Percentiles rank a stretch among this genome's conserved stretches.
Conservation (phyloP, 2,329 filamentous ascomycete species). For the Fusarium humuli region DNA sequence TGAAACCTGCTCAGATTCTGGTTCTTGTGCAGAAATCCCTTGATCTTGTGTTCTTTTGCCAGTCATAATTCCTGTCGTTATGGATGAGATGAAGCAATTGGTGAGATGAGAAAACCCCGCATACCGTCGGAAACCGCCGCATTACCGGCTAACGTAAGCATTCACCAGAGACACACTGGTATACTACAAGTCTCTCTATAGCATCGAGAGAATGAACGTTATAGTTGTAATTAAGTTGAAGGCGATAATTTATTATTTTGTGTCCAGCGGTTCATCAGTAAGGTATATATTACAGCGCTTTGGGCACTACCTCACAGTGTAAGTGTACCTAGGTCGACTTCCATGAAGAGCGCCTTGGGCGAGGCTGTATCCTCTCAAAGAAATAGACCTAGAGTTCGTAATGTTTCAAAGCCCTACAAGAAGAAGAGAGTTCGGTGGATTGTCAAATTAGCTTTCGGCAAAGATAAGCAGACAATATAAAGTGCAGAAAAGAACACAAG, state of each 20-base stretch:
- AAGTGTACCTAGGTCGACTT: background rate
- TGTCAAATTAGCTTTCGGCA: background rate
- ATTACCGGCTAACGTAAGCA: slow-evolving; percentile 11
- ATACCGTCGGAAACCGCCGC: slow-evolving; percentile 17
- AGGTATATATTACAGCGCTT: background rate
- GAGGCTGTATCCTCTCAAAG: background rate
- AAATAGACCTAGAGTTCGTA: background rate
- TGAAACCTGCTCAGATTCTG: background rate
- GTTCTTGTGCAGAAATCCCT: background rate
- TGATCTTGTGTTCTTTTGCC: slow-evolving; percentile 5
- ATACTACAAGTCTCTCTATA: background rate
- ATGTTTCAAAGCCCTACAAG: background rate
- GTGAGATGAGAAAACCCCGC: slow-evolving; percentile 9
- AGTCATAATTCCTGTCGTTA: slow-evolving; percentile 1
- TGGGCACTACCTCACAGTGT: background rate
- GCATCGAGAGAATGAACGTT: background rate
- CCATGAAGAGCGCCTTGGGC: background rate
- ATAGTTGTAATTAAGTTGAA: background rate
- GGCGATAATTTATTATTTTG: background rate
- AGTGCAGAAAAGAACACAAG: background rate
- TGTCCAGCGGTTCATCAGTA: background rate
- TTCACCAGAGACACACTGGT: background rate
- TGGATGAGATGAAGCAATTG: background rate
- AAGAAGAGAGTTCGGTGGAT: background rate
- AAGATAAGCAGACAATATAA: background rate